Evolutionary conservation across 768 basidiomycete genomes (phyloP), one percentile per base, ranked within the genome.

Genomic region (Kwoniella dejecticola): DNA sequence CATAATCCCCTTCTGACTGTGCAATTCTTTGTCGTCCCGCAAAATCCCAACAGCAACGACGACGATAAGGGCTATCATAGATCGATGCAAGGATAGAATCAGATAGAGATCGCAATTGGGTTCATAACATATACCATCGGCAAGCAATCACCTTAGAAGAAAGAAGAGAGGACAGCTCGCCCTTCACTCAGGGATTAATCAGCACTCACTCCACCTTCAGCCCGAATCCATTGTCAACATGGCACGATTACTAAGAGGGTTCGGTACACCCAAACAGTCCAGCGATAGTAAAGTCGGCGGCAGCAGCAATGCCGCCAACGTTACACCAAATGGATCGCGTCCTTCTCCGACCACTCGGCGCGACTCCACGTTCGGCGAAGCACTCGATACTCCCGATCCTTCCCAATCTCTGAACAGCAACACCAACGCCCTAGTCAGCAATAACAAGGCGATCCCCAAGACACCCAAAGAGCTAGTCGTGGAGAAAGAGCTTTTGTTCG

Each of bases 401-500:
- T 47, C 46, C 17, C 44, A 19, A 19, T 23, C 24, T 12, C 12
- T 11, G 27, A 47, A 6, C 30, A 31, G n/a, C 21, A n/a, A 27
- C 4, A 30, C 30, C 48, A 50, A 31, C 26, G 12, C n/a, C 21
- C 10, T n/a, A 2, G 29, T 31, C 21, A 50, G 24, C 19, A 31
- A 57, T 29, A 46, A 48, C 33, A 46, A 30, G 30, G 41, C 56
- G 10, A 48, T 23, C n/a, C 21, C 45, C 13, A 57, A 40, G 31
- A 57, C 15, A 33, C 31, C 17, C 7, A 70, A 63, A 36, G 66
- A 64, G 7, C 66, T 60, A 23, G 59, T 45, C 17, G 67, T 67
- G 19, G 75, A 76, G 31, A 68, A 71, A n/a, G 80, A 81, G 52
- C 50, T 77, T 0, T 69, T 80, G 53, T 95, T 94, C 82, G 95